Base-by-base conservation (phyloP, 768 basidiomycete species). In the Rossbeevera mucosa region DNA sequence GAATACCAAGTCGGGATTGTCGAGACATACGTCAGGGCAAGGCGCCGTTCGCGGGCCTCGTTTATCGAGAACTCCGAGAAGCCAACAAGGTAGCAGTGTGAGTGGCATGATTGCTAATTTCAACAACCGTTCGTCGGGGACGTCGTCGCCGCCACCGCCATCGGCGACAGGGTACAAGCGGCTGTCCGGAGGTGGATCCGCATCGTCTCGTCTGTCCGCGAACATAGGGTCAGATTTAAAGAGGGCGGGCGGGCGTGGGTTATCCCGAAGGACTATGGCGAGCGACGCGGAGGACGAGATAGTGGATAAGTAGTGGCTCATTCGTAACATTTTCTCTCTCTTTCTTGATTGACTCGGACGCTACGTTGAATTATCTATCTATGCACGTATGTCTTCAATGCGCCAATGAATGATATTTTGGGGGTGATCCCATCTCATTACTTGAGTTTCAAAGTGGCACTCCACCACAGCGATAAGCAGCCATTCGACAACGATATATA, bases 241-340 rank as follows among this genome's bases (percentile, higher is more conserved):
- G 43, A 80, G 74, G 56, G 73, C 78, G 31, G 62, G 79, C 6
- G 78, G 80, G n/a, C 71, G 79, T 30, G 75, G 77, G 26, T 76
- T 84, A 50, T 83, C 86, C 48, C 79, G 87, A 63, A 78, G 87
- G 66, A 89, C 88, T 45, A 86, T 87, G 84, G 86, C 85, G 38
- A 88, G 86, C 63, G 88, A 91, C 62, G 88, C 88, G 30, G 89
- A 91, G 64, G 89, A 90, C 56, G 80, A 86, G 58, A 72, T 86
- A 52, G 74, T 86, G 51, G 69, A 69, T 4, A 69, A 69, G 54
- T 62, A 44, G 52, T 7, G 16, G 13, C 20, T 29, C 16, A n/a
- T n/a, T 33, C 16, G 33, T 7, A n/a, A 16, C 33, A 8, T 33
- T 33, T 33, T 30, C 6, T 30, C 12, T 33, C 16, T 33, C 9